Evolutionary conservation across 192 early-diverging fungal genomes (phyloP).

Genomic region (Coemansia sp.): DNA sequence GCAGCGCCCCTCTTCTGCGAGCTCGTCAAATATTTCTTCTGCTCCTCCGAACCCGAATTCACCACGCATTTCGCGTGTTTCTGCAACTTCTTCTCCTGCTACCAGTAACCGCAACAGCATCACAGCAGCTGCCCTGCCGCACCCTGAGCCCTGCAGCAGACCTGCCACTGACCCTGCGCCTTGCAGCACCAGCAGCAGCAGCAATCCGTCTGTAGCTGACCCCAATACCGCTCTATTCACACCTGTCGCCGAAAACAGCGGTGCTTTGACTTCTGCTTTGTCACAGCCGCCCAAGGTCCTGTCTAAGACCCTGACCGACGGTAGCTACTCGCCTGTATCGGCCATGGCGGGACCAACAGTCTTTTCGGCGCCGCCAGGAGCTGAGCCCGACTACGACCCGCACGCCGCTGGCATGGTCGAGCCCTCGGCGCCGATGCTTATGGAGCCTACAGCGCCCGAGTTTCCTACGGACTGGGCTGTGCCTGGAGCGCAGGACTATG

Average conservation of each 20-base stretch:
- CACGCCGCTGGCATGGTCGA: slow-evolving; percentile 24
- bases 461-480: slow-evolving; percentile 33
- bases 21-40: slow-evolving; percentile 6
- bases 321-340: slow-evolving; percentile 17
- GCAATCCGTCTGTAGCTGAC: not conserved
- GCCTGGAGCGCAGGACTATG: slow-evolving; percentile 11
- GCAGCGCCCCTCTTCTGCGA: slow-evolving; percentile 25
- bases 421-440: slow-evolving; percentile 47
- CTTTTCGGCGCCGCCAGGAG: slow-evolving; percentile 40
- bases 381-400: slow-evolving; percentile 4
- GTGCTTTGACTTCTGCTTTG: not conserved
- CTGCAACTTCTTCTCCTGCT: not conserved
- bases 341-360: slow-evolving; percentile 20
- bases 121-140: not conserved
- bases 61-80: not conserved
- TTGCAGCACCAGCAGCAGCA: not conserved
- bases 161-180: not conserved
- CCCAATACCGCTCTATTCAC: slow-evolving; percentile 6
- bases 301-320: not conserved
- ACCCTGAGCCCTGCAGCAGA: not conserved
- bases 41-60: not conserved
- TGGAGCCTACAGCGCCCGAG: slow-evolving; percentile 49
- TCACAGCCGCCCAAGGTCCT: slow-evolving; percentile 2
- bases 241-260: slow-evolving; percentile 6
- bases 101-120: slow-evolving; percentile 8